A percentile compares a stretch with the other conserved stretches of the same genome.
Conservation (phyloP, 2,329 filamentous ascomycete genomes). For the Neofusicoccum kwambonambiense region DNA sequence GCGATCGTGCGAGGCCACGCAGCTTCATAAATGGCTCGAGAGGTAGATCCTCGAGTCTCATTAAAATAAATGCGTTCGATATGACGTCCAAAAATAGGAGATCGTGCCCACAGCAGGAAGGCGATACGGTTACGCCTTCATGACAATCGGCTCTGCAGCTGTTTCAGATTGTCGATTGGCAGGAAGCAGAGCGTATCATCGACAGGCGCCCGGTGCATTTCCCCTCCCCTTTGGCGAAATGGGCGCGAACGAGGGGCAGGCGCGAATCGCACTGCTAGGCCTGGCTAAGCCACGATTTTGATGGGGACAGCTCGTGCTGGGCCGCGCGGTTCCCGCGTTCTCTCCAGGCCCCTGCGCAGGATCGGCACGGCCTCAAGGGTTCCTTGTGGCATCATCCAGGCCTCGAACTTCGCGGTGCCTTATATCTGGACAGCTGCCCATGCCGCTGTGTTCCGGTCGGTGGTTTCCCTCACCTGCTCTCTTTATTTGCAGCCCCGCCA, state of each 20-base stretch:
- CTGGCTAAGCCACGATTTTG: conserved; percentile 15
- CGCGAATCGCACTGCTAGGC: neutral
- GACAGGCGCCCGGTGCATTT: neutral
- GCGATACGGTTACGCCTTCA: neutral
- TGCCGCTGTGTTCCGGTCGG: conserved; percentile 9
- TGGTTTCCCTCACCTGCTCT: neutral
- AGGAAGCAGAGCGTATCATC: conserved; percentile 5
- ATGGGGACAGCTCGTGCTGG: conserved; percentile 15
- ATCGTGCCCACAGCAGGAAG: neutral
- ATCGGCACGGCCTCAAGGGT: conserved; percentile 7
- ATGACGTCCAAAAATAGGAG: conserved; percentile 18
- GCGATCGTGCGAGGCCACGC: conserved; percentile 4
- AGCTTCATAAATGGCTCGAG: conserved; percentile 5
- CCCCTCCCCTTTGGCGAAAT: conserved; percentile 4
- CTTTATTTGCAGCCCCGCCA: conserved; percentile 2
- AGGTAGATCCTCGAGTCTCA: conserved; percentile 9
- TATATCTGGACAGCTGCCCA: conserved; percentile 13
- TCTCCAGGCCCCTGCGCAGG: conserved; percentile 4
- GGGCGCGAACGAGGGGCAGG: conserved; percentile 14
- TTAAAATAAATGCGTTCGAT: conserved; percentile 10
- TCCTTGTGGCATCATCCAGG: conserved; percentile 16
- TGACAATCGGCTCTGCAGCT: neutral
- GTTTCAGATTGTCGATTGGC: conserved; percentile 18
- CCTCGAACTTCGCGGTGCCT: neutral
- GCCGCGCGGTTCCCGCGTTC: conserved; percentile 16